Conservation (phyloP, 2,329 filamentous ascomycete species). For the Capronia epimyces region DNA sequence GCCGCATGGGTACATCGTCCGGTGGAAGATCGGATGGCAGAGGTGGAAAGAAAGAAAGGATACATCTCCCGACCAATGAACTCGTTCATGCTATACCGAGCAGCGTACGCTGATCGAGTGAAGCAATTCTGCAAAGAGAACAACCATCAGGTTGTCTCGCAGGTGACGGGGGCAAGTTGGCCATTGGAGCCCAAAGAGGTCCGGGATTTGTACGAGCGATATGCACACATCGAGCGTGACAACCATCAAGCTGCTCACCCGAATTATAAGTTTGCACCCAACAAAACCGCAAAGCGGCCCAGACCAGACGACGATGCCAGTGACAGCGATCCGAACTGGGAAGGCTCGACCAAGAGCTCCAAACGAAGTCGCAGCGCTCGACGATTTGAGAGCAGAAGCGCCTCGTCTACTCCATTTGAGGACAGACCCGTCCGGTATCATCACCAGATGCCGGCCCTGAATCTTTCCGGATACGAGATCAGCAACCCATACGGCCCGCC, state of each 20-base stretch:
- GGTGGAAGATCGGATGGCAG: conserved; percentile 58
- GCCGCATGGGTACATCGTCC: conserved; percentile 70
- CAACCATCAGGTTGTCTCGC: conserved; percentile 90
- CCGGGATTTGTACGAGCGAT: conserved; percentile 68
- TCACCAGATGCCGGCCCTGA: conserved; percentile 14
- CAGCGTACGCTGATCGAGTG: conserved; percentile 79
- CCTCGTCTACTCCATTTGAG: conserved; percentile 26
- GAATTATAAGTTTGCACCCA: conserved; percentile 88
- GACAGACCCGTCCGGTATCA: conserved; percentile 16
- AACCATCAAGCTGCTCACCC: conserved; percentile 85
- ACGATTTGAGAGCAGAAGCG: conserved; percentile 24
- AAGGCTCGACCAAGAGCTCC: conserved; percentile 21
- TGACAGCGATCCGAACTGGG: conserved; percentile 31
- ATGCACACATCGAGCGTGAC: conserved; percentile 72
- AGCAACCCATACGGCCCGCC: conserved; percentile 29
- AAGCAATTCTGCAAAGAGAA: conserved; percentile 77
- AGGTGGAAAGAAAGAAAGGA: conserved; percentile 66
- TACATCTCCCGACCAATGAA: conserved; percentile 93
- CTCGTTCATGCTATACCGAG: conserved; percentile 95
- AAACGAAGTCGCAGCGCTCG: conserved; percentile 26
- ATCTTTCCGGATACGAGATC: conserved; percentile 24
- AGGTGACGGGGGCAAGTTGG: conserved; percentile 84
- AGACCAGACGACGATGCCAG: conserved; percentile 37
- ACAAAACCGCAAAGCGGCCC: conserved; percentile 57
- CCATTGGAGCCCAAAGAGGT: conserved; percentile 68